Evolutionary conservation across 164 flowering plant genomes (phyloP).

Genomic region (Nelumbo lutea): DNA sequence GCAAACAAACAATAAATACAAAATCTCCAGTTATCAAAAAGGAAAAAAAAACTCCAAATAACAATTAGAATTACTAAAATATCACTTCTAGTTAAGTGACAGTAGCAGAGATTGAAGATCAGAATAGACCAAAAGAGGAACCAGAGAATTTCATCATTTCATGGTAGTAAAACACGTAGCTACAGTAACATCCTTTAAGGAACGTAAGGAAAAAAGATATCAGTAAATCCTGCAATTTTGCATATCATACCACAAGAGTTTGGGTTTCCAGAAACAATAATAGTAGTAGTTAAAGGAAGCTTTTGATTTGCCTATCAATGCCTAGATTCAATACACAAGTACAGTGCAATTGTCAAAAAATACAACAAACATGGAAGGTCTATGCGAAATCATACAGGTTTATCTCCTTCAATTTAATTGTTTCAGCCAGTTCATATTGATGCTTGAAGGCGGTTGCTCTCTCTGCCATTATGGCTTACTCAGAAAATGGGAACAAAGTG

Average conservation of each 20-base stretch:
- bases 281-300: too few species aligned
- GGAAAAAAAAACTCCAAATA: too few species aligned
- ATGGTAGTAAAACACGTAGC: too few species aligned
- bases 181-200: neutral
- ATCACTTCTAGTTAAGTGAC: too few species aligned
- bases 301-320: too few species aligned
- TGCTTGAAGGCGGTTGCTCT: slow-evolving; percentile 92
- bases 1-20: slow-evolving; percentile 16
- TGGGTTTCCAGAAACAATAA: too few species aligned
- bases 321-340: neutral
- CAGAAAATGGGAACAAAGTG: neutral
- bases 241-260: neutral
- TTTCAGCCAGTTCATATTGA: slow-evolving; percentile 90
- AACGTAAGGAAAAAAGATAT: neutral
- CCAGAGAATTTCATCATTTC: neutral
- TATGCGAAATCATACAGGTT: slow-evolving; percentile 64
- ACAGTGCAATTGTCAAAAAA: neutral
- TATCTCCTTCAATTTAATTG: slow-evolving; percentile 87
- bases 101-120: too few species aligned
- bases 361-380: neutral
- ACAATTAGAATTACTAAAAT: too few species aligned
- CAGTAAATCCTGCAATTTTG: neutral
- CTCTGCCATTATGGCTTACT: slow-evolving; percentile 84
- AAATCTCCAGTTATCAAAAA: neutral
- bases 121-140: neutral